phyloP scores from a whole-genome alignment of 768 basidiomycete genomes.

The Neoboletus brunneissimus region DNA sequence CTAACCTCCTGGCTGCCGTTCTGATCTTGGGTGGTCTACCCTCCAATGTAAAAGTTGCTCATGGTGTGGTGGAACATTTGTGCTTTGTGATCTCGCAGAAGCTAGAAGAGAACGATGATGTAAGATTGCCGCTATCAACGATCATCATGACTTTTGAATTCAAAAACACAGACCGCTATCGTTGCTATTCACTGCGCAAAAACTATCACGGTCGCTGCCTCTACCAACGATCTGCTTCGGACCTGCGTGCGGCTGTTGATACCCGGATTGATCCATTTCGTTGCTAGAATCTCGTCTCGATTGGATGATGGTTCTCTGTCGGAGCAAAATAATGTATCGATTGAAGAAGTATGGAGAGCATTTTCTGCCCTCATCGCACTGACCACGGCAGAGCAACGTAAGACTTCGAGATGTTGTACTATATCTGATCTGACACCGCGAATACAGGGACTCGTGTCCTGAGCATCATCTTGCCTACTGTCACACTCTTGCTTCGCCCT shows the following conservation, averaged over 20 bases:
- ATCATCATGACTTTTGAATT: constrained; percentile 4
- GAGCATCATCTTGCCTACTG: constrained; percentile 71
- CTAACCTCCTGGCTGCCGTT: constrained; percentile 83
- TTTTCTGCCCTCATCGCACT: constrained; percentile 62
- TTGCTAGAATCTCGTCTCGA: constrained; percentile 64
- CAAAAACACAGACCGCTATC: constrained; percentile 56
- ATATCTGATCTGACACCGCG: constrained; percentile 11
- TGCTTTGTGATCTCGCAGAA: constrained; percentile 85
- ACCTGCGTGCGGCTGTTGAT: constrained; percentile 71
- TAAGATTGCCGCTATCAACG: constrained; percentile 32
- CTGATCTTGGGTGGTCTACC: constrained; percentile 82
- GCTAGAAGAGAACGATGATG: constrained; percentile 66
- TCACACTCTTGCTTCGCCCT: constrained; percentile 66
- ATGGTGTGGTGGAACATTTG: constrained; percentile 74
- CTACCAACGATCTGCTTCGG: constrained; percentile 63
- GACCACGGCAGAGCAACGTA: constrained; percentile 60
- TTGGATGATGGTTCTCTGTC: constrained; percentile 55
- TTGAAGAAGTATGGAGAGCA: constrained; percentile 81
- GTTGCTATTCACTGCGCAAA: constrained; percentile 89
- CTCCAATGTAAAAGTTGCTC: constrained; percentile 60
- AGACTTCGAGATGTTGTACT: constrained; percentile 27
- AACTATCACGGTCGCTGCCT: constrained; percentile 73
- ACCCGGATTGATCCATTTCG: constrained; percentile 77
- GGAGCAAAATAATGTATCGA: constrained; percentile 56
- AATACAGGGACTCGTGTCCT: constrained; percentile 60